Evolutionary conservation across 2,329 filamentous ascomycete genomes (phyloP), one percentile per base, ranked within the genome.

Genomic region (Pseudogymnoascus sp.): DNA sequence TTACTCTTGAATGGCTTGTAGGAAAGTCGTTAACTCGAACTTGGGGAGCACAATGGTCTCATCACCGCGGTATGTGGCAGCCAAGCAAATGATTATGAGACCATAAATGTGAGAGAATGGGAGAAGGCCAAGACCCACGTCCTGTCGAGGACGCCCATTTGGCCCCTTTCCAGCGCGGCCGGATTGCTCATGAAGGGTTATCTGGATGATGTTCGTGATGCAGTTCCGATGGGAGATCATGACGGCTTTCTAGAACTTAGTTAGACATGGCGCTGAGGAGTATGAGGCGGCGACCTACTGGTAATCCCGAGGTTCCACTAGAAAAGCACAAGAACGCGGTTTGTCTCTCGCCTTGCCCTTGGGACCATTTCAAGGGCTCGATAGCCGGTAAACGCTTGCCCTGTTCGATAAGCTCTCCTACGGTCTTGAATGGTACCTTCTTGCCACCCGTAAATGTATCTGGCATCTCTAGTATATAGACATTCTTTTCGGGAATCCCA

Each of bases 51-150:
- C 80, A 59, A 94, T 79, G 8, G 87, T 78, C 61, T 85, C 83
- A 66, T 94, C 90, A 8, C 90, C 90, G 39, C 87, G 82, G 70
- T 85, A 93, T 2, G 84, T 76, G 25, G 80, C 80, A 1, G 78
- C 74, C 71, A 90, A 85, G 41, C 83, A 84, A 2, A 89, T 82
- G 15, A 90, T 81, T 4, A 90, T 82, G 28, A 92, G 75, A 5
- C 83, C 83, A 71, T 91, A 93, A 65, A 93, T 92, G 68, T 93
- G 89, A 65, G 86, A 90, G 71, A 91, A 84, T 0, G 89, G 89
- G 0, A 93, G 76, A 14, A 92, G 77, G 4, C 88, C 89, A 0
- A 92, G 79, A 1, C 72, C 75, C 14, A 81, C 73, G 62, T 80
- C 73, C 22, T 38, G 57, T 11, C 57, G 57, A 14, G 22, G 8